Conservation (phyloP, 352 stramenopile genomes). For the Globisporangium cederbergense region DNA sequence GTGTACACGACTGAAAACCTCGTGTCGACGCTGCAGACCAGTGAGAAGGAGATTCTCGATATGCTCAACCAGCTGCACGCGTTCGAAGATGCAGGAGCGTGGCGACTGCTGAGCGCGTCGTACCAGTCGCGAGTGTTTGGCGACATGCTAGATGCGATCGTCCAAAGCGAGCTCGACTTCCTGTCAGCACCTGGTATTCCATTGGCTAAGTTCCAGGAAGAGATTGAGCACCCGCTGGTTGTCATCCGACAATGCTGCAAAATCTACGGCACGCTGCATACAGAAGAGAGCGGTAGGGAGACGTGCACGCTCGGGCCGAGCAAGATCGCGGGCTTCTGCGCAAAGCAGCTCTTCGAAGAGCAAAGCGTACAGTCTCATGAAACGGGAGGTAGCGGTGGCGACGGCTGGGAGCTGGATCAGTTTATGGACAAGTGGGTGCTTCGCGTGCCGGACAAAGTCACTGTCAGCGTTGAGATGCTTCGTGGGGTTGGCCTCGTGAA, state of each 20-base stretch:
- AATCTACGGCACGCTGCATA: conserved; percentile 43
- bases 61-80: conserved; percentile 63
- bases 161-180: conserved; percentile 71
- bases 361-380: conserved; percentile 32
- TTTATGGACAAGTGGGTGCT: conserved; percentile 87
- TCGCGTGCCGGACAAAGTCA: conserved; percentile 62
- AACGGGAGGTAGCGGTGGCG: conserved; percentile 17
- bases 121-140: conserved; percentile 66
- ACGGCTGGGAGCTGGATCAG: conserved; percentile 47
- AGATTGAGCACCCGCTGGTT: conserved; percentile 37
- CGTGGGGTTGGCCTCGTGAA: conserved; percentile 58
- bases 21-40: conserved; percentile 57
- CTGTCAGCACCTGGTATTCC: conserved; percentile 35
- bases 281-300: conserved; percentile 19
- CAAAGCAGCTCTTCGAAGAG: conserved; percentile 73
- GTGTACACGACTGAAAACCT: conserved; percentile 64
- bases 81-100: conserved; percentile 67
- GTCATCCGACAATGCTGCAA: conserved; percentile 70
- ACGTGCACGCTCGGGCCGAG: conserved; percentile 45
- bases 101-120: conserved; percentile 50
- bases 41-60: conserved; percentile 51
- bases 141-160: conserved; percentile 67
- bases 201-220: conserved; percentile 35
- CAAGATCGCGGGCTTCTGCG: conserved; percentile 73
- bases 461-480: conserved; percentile 62